Evolutionary conservation across 73 alveolate species (phyloP).

Genomic region (Paramecium octaurelia): DNA sequence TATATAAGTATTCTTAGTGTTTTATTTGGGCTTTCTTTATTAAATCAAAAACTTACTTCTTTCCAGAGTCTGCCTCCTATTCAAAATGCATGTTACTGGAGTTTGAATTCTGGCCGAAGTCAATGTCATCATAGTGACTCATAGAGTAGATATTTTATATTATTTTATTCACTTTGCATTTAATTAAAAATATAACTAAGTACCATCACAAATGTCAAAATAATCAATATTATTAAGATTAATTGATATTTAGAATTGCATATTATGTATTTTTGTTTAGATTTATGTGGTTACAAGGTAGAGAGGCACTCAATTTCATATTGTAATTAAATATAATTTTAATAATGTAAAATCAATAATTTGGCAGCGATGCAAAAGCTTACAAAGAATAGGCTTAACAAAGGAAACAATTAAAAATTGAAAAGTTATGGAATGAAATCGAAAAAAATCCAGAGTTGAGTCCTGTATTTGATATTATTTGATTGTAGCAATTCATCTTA

Average conservation of each 20-base stretch:
- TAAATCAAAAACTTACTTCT: background rate
- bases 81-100: background rate
- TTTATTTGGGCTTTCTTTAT: background rate
- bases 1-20: slow-evolving; percentile 9
- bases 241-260: background rate
- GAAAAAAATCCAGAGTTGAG: background rate
- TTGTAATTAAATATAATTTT: background rate
- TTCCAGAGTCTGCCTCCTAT: background rate
- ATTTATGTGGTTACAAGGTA: background rate
- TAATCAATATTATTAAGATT: background rate
- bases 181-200: background rate
- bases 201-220: background rate
- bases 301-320: background rate
- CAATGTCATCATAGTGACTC: slow-evolving; percentile 5
- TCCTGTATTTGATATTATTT: background rate
- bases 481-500: background rate
- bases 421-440: slow-evolving; percentile 7
- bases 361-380: background rate
- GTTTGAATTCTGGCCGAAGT: background rate
- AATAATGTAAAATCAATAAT: background rate
- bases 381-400: background rate
- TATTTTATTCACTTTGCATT: background rate
- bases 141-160: background rate
- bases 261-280: background rate
- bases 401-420: background rate